Evolutionary conservation across 768 basidiomycete genomes (phyloP), one percentile per base, ranked within the genome.

Genomic region (Tephrocybe sp.): DNA sequence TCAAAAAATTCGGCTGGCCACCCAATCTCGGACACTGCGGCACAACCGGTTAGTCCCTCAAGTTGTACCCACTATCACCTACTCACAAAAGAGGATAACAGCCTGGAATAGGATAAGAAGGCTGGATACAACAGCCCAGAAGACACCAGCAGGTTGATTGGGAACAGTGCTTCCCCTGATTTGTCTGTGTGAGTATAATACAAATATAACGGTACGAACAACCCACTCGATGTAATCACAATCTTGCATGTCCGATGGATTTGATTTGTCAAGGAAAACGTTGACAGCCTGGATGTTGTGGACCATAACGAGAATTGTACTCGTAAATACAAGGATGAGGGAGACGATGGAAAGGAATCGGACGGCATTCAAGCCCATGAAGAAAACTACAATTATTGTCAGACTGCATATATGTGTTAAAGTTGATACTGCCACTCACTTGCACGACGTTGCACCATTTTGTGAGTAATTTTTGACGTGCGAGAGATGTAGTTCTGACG

Each of bases 61-160:
- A n/a, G n/a, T n/a, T n/a, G n/a, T n/a, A n/a, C n/a, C n/a, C n/a
- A n/a, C n/a, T n/a, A n/a, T n/a, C n/a, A n/a, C n/a, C n/a, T n/a
- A 70, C 81, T 58, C 48, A 83, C 81, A 66, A 54, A 93, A 70
- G 47, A 96, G 82, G 46, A 90, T 76, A 60, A 94, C 64, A 45
- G 84, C 78, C 66, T 93, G 86, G 70, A 88, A 85, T 50, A 91
- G 76, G 68, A 94, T 89, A 63, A 96, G 78, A n/a, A 96, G 70
- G 38, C 88, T 83, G 60, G 90, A 86, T 51, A 94, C 77, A 39
- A 94, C 82, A 2, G 91, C 87, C 90, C 93, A 97, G 70, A 97
- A 96, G 20, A 85, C 83, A 23, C 94, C 94, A 6, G 91, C 94
- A 40, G 92, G 75, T 67, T 96, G 93, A 69, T 93, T 92, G 2